Evolutionary conservation across 306 rosid species (phyloP), one percentile per base, ranked within the genome.

Genomic region (Pyrus communis): DNA sequence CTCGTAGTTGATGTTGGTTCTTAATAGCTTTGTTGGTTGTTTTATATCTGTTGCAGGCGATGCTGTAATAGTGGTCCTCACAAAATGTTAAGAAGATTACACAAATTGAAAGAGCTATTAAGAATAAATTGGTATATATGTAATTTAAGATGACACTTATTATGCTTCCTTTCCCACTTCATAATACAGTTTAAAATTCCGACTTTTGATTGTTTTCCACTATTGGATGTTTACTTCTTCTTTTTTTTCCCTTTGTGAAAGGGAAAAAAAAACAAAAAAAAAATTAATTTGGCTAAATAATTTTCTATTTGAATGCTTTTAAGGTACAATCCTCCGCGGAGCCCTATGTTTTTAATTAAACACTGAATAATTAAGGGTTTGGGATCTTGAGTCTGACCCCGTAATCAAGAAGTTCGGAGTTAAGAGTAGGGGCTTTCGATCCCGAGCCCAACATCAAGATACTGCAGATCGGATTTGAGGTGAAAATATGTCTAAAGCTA

Each of bases 1-100:
- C 88, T 84, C 76, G 49, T 80, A 80, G 90, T 84, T 80, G 90
- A 85, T 82, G 85, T 82, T 84, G 83, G 67, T 77, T 75, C 90
- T 87, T 87, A 82, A 84, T 87, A 87, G 79, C 90, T 84, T 79
- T 87, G 86, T 84, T 87, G 90, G 88, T 82, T 82, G 88, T 87
- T 79, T 84, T 82, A 87, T 87, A 78, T 79, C 70, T 80, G 83
- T 82, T 80, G 83, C 88, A 87, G 85, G 71, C 42, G 81, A 71
- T 82, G 81, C 85, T 79, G 86, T 74, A 73, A 33, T 62, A 73
- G 90, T 84, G 86, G 88, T 87, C 88, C 88, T 84, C 43, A 31
- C 57, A 79, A 38, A 64, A 43, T 3, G 23, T 3, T 28, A 25
- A 45, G 70, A 60, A 62, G 46, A 62, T 74, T 43, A 61, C 70